Conservation (phyloP, 805 yeast species). For the Candida railenensis region DNA sequence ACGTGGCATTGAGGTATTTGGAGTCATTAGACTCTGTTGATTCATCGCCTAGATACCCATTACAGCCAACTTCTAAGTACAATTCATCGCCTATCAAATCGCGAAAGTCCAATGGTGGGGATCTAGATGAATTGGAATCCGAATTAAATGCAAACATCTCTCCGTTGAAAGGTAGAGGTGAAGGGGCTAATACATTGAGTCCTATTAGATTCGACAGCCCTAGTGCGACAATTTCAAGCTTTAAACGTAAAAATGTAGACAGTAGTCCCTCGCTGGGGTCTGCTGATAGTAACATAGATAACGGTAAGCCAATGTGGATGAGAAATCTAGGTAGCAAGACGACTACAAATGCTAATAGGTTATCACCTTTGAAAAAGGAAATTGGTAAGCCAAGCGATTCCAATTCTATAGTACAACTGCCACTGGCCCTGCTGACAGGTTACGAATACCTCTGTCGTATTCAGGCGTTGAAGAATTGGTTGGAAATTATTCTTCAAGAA, state of each 20-base stretch:
- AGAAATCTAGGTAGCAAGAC: not conserved
- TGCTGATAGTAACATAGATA: not conserved
- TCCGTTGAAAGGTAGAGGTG: not conserved
- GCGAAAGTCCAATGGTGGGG: slow-evolving; percentile 10
- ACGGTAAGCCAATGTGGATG: slow-evolving; percentile 4
- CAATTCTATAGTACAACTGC: not conserved
- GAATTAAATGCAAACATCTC: slow-evolving; percentile 31
- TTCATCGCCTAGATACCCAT: slow-evolving; percentile 25
- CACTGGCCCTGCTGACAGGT: slow-evolving; percentile 30
- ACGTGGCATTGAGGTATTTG: slow-evolving; percentile 35
- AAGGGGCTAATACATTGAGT: slow-evolving; percentile 22
- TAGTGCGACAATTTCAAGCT: slow-evolving; percentile 42
- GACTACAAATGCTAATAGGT: not conserved
- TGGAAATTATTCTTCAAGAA: slow-evolving; percentile 61
- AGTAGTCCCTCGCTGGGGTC: slow-evolving; percentile 1
- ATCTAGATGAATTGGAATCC: slow-evolving; percentile 38
- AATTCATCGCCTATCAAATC: slow-evolving; percentile 17
- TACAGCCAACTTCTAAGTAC: slow-evolving; percentile 27
- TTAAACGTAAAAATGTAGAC: slow-evolving; percentile 13
- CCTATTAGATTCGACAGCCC: slow-evolving; percentile 38
- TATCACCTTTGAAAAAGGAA: slow-evolving; percentile 18
- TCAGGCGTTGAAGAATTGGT: slow-evolving; percentile 80
- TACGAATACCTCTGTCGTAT: slow-evolving; percentile 82
- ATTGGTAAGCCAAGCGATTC: slow-evolving; percentile 15
- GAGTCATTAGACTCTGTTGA: slow-evolving; percentile 28